Conservation (phyloP, 352 stramenopile species). For the Discostella stelligera region DNA sequence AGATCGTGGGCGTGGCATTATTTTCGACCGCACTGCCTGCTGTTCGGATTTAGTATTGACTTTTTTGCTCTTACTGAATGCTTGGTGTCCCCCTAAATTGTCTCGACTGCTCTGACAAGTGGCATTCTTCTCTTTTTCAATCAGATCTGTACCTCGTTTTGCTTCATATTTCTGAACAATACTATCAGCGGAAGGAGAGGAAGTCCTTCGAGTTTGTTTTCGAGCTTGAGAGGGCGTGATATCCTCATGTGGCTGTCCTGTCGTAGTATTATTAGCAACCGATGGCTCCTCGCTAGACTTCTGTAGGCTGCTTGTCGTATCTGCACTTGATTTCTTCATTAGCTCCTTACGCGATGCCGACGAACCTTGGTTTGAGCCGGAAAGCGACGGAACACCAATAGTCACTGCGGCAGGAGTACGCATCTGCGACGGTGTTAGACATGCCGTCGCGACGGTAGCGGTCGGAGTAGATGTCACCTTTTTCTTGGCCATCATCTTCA, state of each 20-base stretch:
- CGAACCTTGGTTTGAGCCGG: neutral
- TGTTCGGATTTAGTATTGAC: neutral
- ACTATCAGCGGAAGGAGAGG: slow-evolving; percentile 1
- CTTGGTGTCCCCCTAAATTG: neutral
- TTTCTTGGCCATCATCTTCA: slow-evolving; percentile 2
- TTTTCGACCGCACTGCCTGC: neutral
- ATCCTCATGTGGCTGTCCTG: neutral
- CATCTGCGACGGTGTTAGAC: neutral
- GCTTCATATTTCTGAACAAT: slow-evolving; percentile 6
- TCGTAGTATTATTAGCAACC: neutral
- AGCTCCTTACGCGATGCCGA: neutral
- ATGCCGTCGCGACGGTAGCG: neutral
- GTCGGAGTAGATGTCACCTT: slow-evolving; percentile 1
- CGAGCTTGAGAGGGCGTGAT: slow-evolving; percentile 11
- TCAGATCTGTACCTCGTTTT: neutral
- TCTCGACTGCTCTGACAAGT: neutral
- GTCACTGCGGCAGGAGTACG: neutral
- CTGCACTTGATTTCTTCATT: neutral
- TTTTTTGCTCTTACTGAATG: neutral
- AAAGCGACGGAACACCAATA: too few relatives aligned
- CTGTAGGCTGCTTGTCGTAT: neutral
- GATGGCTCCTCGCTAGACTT: neutral
- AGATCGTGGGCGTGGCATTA: neutral
- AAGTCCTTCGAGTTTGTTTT: neutral
- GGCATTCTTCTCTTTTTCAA: neutral